Conservation (phyloP, 129 eudicot species). For the Lonicera japonica region DNA sequence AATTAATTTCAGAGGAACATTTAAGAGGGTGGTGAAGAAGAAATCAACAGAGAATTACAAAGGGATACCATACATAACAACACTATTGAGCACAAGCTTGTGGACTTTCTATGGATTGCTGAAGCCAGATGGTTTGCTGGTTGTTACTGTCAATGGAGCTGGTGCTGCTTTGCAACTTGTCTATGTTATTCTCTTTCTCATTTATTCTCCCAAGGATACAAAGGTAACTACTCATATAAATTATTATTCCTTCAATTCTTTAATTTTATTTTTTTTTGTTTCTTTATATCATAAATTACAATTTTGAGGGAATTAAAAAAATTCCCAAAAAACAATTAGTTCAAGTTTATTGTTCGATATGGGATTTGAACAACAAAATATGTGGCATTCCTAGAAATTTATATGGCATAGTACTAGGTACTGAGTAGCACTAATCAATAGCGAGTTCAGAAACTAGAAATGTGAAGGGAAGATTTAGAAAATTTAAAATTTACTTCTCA, state of each 20-base stretch:
- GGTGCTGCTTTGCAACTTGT: slow-evolving; percentile 30
- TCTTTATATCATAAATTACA: too few species aligned
- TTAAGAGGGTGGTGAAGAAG: slow-evolving; percentile 36
- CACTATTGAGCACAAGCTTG: slow-evolving; percentile 36
- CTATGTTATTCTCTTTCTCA: slow-evolving; percentile 38
- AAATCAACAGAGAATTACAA: slow-evolving; percentile 47
- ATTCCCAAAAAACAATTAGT: too few species aligned
- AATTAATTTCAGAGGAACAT: slow-evolving; percentile 43
- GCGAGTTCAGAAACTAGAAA: too few species aligned
- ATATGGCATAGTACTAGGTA: too few species aligned
- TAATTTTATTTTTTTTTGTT: too few species aligned
- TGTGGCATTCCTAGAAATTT: too few species aligned
- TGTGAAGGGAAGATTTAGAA: too few species aligned
- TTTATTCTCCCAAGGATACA: slow-evolving; percentile 30
- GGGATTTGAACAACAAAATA: too few species aligned
- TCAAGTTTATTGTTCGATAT: too few species aligned
- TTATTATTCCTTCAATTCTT: neutral
- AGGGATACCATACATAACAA: slow-evolving; percentile 37
- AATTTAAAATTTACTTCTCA: too few species aligned
- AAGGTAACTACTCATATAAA: slow-evolving; percentile 23
- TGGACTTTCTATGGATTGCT: slow-evolving; percentile 54
- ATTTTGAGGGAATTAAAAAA: too few species aligned
- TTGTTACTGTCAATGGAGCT: slow-evolving; percentile 38
- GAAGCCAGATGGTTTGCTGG: slow-evolving; percentile 40
- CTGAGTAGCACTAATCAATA: too few species aligned